Evolutionary conservation across 371 early-diverging fungal genomes (phyloP).

Genomic region (Thermomucor indicae-seudaticae): DNA sequence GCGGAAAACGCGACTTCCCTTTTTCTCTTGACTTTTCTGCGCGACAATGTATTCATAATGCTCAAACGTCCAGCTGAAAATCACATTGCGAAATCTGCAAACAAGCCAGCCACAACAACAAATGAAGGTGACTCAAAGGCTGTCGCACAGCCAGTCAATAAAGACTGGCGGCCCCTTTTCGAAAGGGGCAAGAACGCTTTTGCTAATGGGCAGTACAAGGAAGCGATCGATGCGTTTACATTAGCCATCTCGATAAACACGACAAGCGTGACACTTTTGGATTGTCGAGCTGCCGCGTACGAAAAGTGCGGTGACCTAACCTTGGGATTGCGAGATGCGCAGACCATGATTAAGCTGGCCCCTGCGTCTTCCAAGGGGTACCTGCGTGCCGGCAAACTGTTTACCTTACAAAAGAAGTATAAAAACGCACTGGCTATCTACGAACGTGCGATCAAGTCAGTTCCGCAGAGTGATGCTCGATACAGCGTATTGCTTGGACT

Average conservation of each 20-base stretch:
- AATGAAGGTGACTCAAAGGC: too few relatives aligned
- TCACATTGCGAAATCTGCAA: too few relatives aligned
- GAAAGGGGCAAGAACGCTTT: conserved; percentile 22
- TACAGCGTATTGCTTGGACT: conserved; percentile 10
- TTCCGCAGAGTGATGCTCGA: conserved; percentile 13
- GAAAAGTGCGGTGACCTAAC: conserved; percentile 18
- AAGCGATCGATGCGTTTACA: conserved; percentile 21
- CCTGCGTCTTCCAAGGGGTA: conserved; percentile 35
- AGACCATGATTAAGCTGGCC: conserved; percentile 14
- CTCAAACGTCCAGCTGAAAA: too few relatives aligned
- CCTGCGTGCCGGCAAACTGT: conserved; percentile 27
- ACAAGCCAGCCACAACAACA: too few relatives aligned
- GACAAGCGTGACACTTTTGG: conserved; percentile 20
- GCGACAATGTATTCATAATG: too few relatives aligned
- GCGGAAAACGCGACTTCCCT: too few relatives aligned
- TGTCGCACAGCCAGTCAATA: too few relatives aligned
- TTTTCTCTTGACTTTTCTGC: too few relatives aligned
- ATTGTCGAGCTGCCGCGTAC: conserved; percentile 33
- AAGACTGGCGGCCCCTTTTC: too few relatives aligned
- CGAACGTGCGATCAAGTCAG: conserved; percentile 15
- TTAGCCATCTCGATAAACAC: conserved; percentile 12
- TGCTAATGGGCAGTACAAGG: conserved; percentile 16
- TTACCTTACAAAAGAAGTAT: conserved; percentile 14
- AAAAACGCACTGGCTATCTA: conserved; percentile 17
- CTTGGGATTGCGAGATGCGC: conserved; percentile 24